Conservation (phyloP, 1,139 yeast species). For the Debaryomycetaceae sp. region DNA sequence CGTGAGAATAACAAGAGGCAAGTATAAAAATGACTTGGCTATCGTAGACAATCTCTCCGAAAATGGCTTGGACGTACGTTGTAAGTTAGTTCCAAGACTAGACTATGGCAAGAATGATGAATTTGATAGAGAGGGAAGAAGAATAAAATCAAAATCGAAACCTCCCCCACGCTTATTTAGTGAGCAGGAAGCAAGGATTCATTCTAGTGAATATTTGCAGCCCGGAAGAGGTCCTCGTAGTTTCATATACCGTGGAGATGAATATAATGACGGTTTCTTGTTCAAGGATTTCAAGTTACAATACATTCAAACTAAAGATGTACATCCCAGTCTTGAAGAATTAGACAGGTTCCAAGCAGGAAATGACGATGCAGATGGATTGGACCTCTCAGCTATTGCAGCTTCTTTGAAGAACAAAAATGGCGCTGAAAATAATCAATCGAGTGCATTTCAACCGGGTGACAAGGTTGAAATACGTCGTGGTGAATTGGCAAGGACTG, state of each 20-base stretch:
- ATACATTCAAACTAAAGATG: conserved; percentile 76
- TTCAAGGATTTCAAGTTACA: conserved; percentile 84
- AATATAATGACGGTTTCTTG: conserved; percentile 83
- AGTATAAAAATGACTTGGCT: conserved; percentile 90
- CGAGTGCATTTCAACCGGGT: conserved; percentile 77
- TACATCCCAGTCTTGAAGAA: conserved; percentile 86
- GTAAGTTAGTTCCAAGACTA: conserved; percentile 87
- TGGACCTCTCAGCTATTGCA: conserved; percentile 82
- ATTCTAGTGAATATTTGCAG: conserved; percentile 57
- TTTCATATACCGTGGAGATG: conserved; percentile 79
- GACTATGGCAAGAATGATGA: conserved; percentile 79
- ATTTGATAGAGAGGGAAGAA: conserved; percentile 52
- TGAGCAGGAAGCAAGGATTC: conserved; percentile 60
- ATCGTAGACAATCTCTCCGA: conserved; percentile 91
- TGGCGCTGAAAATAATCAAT: conserved; percentile 24
- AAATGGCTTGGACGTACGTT: conserved; percentile 88
- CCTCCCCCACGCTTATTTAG: conserved; percentile 86
- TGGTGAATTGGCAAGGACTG: conserved; percentile 92
- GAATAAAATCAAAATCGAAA: conserved; percentile 54
- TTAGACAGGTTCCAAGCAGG: conserved; percentile 77
- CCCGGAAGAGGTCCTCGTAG: conserved; percentile 73
- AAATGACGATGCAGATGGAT: conserved; percentile 64
- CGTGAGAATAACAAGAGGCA: conserved; percentile 86
- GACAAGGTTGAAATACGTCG: conserved; percentile 87
- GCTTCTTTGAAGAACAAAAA: conserved; percentile 69